These are phyloP conservation scores for Taiozyma sp. DNA, from an alignment of 1,139 yeast species.

Conservation along the genomic window DNA sequence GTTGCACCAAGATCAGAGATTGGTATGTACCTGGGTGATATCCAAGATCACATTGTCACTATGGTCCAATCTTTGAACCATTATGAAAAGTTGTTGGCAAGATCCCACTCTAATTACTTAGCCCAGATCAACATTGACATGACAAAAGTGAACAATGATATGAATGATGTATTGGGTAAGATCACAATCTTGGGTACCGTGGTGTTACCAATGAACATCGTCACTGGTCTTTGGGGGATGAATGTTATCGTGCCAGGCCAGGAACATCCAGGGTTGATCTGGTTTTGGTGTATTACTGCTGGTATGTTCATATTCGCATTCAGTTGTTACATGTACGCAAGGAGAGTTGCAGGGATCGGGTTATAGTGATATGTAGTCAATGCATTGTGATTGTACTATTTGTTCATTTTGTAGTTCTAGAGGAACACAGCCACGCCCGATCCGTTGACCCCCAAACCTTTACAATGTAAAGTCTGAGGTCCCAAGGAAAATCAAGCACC, in stretches of 20 bases:
- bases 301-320: constrained; percentile 41
- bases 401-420: too few relatives aligned
- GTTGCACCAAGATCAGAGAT: constrained; percentile 72
- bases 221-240: constrained; percentile 99
- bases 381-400: not conserved
- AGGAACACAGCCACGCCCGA: too few relatives aligned
- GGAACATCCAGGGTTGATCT: constrained; percentile 58
- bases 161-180: constrained; percentile 92
- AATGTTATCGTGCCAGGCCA: constrained; percentile 96
- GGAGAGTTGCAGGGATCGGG: constrained; percentile 30
- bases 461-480: too few relatives aligned
- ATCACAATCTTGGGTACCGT: constrained; percentile 93
- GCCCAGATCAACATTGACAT: constrained; percentile 97
- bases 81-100: constrained; percentile 86
- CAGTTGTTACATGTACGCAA: constrained; percentile 41
- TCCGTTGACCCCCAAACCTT: too few relatives aligned
- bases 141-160: constrained; percentile 96
- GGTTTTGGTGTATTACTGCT: constrained; percentile 63
- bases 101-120: constrained; percentile 90
- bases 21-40: constrained; percentile 89
- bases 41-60: constrained; percentile 91
- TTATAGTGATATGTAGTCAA: not conserved
- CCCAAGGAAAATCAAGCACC: too few relatives aligned
- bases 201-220: constrained; percentile 88
- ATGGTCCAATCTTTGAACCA: constrained; percentile 95